Base-by-base conservation (phyloP, 352 stramenopile genomes). In the Globisporangium uncinulatum region DNA sequence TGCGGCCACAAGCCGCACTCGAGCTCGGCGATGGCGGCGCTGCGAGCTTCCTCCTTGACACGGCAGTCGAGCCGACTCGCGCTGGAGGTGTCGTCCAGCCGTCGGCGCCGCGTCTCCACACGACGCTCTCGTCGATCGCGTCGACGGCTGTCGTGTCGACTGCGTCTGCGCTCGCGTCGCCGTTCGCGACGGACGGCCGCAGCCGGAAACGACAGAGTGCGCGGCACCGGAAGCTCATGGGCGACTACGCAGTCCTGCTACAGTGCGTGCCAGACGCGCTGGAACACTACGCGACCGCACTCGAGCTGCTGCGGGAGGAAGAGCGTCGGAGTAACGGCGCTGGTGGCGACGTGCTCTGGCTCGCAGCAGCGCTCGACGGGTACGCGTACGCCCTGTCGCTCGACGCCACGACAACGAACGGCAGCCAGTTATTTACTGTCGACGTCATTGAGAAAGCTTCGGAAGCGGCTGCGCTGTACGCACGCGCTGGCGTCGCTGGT, bases 371-470 rank as follows among this genome's bases (percentile, higher is more conserved):
- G 2, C 55, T 95, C n/a, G 83, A 95, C 69, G 82, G 76, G 7
- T 87, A 84, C 46, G 65, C 76, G 4, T 89, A 70, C 63, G 89
- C 76, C 46, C 59, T 90, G 15, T 86, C 73, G 29, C 62, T 69
- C 19, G 68, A 86, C 37, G 60, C 56, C 4, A 62, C 69, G 36
- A 29, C 24, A 29, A 29, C 24, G 24, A 1, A 29, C 24, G 24
- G 24, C 24, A 65, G 79, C 62, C 86, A 86, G 44, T 29, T 29
- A 29, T 85, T 93, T 20, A 64, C 73, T 14, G 66, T 88, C 21
- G 83, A 92, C 60, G 65, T 95, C 19, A 69, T 92, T 39, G 85
- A 95, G 34, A 89, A 90, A 57, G 69, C 78, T 0, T 92, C 83
- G 0, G 85, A 95, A 39, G 83, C 85, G 0, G 57, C 89, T 14